These are phyloP conservation scores for Adiantum capillusveneris DNA, from an alignment of 75 land plant species.

Conservation along the genomic window DNA sequence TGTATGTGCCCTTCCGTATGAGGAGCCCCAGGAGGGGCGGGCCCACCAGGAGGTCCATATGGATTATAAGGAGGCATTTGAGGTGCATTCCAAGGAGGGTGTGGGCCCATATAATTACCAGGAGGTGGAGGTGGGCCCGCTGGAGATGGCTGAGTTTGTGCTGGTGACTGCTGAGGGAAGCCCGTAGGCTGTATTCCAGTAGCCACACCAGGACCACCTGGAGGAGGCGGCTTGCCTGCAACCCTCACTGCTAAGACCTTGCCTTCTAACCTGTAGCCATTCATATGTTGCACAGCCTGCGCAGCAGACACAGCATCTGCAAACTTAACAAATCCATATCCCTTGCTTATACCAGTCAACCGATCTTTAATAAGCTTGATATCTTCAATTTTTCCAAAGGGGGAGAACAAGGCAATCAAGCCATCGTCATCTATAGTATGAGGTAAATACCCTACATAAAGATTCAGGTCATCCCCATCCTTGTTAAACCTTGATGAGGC, in stretches of 20 bases:
- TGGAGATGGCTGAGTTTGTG: constrained; percentile 47
- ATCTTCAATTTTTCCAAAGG: constrained; percentile 74
- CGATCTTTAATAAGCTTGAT: constrained; percentile 80
- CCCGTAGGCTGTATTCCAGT: constrained; percentile 16
- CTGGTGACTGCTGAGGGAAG: constrained; percentile 35
- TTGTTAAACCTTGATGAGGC: constrained; percentile 30
- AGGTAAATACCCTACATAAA: constrained; percentile 82
- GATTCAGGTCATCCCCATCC: constrained; percentile 78
- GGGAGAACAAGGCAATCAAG: constrained; percentile 51
- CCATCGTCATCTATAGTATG: constrained; percentile 66
- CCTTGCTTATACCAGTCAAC: constrained; percentile 60
- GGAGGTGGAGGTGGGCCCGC: constrained; percentile 25
- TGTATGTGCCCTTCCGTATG: not conserved
- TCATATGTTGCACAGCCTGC: constrained; percentile 69
- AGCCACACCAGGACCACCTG: constrained; percentile 23
- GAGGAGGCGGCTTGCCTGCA: constrained; percentile 83
- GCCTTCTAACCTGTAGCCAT: constrained; percentile 81
- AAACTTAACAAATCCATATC: constrained; percentile 93
- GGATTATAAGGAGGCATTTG: constrained; percentile 25
- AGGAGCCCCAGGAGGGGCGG: not conserved
- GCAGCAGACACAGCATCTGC: constrained; percentile 63
- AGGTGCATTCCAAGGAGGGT: constrained; percentile 77
- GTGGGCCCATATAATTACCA: constrained; percentile 37
- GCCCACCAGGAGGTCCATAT: constrained; percentile 5
- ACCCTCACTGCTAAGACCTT: constrained; percentile 79